These are phyloP conservation scores for Inga oerstediana DNA, from an alignment of 306 rosid genomes.

Conservation along the genomic window DNA sequence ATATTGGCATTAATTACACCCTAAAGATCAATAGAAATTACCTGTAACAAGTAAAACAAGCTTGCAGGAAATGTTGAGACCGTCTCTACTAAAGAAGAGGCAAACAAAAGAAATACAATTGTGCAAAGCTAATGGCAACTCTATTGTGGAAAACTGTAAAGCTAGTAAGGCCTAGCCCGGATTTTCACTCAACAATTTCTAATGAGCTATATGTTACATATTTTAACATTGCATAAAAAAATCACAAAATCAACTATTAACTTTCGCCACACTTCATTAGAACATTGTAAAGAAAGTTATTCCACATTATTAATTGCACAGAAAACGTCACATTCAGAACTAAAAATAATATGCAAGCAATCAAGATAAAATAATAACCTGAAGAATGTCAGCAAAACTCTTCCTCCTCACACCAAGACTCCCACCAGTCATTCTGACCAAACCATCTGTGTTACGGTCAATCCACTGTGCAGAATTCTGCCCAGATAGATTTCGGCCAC, in stretches of 20 bases:
- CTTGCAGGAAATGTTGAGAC: conserved; percentile 1
- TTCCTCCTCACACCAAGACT: conserved; percentile 76
- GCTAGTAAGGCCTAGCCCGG: not conserved
- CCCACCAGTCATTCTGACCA: conserved; percentile 51
- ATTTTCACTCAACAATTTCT: not conserved
- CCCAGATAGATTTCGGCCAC: conserved; percentile 56
- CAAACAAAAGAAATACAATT: not conserved
- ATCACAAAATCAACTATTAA: conserved; percentile 5
- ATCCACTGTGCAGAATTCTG: conserved; percentile 59
- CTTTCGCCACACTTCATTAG: conserved; percentile 9
- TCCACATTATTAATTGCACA: not conserved
- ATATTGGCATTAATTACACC: not conserved
- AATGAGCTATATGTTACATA: not conserved
- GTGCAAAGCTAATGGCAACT: not conserved
- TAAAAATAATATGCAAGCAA: conserved; percentile 3
- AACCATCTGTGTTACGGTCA: conserved; percentile 52
- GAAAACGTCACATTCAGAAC: not conserved
- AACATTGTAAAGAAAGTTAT: not conserved
- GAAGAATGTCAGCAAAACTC: conserved; percentile 80
- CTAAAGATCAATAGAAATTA: conserved; percentile 10
- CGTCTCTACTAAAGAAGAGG: not conserved
- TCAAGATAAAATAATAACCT: conserved; percentile 51
- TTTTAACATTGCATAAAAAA: not conserved
- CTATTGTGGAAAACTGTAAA: not conserved
- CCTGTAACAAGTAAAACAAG: not conserved